Evolutionary conservation across 345 rosid genomes (phyloP), one percentile per base, ranked within the genome.

Genomic region (Murraya koenigii): DNA sequence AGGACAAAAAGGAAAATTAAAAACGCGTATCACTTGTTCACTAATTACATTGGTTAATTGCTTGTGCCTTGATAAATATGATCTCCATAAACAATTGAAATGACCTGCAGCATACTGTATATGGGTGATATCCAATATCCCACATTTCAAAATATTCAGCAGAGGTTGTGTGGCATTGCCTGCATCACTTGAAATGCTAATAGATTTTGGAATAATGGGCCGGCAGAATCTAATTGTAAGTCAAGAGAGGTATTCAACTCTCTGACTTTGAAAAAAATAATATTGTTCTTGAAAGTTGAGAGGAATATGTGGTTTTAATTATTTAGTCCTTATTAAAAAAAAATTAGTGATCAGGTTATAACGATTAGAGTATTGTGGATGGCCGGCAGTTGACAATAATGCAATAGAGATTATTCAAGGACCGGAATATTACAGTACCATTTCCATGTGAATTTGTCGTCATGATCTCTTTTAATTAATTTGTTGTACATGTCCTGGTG

Each of bases 331-430:
- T 13, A 3, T 41, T 4, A 41, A 41, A 41, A 13, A 44, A 44
- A 11, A 44, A 41, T 13, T 14, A 44, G 5, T 44, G 11, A 17
- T 44, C 49, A 13, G 49, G 49, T 44, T 13, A 3, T 44, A 44
- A 44, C 1, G 5, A 44, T 3, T 44, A 11, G 49, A 44, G 49
- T 14, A 44, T 44, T 44, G 49, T 44, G 17, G 49, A 44, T 44
- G 49, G 17, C 15, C 49, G 5, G 74, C 62, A 54, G 74, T 71
- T 55, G 55, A 72, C 55, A 59, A 59, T 39, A 39, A 74, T 26
- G 23, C 65, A 56, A 2, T 6, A 60, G 36, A 60, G 69, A 39
- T 44, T 44, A 17, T 44, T 44, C 49, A 11, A 44, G 49, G 49
- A 11, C 49, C 49, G 17, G 49, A 44, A 44, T 13, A 44, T 11